phyloP scores from a whole-genome alignment of 1,284 basidiomycete genomes.

The Fistulina hepatica region DNA sequence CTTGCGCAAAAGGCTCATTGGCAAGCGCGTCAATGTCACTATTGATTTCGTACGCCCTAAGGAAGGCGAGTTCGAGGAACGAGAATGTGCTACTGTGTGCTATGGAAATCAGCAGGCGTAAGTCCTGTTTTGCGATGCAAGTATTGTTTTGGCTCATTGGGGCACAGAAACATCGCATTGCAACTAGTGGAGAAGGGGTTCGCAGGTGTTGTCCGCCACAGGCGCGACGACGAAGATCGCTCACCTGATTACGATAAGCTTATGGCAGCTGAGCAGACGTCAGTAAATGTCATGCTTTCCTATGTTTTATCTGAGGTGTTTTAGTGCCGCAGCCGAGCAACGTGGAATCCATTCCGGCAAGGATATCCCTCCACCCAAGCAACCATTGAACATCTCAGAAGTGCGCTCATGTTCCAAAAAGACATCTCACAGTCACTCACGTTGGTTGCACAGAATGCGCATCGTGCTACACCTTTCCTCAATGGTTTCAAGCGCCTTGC shows the following conservation, averaged over 20 bases:
- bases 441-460: slow-evolving; percentile 38
- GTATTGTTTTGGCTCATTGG: too few species aligned
- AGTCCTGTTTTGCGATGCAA: slow-evolving; percentile 18
- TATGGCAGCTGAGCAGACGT: slow-evolving; percentile 89
- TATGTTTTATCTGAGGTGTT: slow-evolving; percentile 4
- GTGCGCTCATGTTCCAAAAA: slow-evolving; percentile 23
- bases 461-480: slow-evolving; percentile 76
- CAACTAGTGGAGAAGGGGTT: slow-evolving; percentile 90
- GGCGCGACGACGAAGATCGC: slow-evolving; percentile 89
- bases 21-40: slow-evolving; percentile 76
- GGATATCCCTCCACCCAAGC: slow-evolving; percentile 65
- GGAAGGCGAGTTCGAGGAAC: slow-evolving; percentile 89
- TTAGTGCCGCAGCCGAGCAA: slow-evolving; percentile 66
- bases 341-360: slow-evolving; percentile 92
- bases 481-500: slow-evolving; percentile 89
- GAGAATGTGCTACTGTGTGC: slow-evolving; percentile 82
- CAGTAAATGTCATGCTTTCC: slow-evolving; percentile 21
- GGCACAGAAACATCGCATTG: slow-evolving; percentile 83
- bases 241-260: slow-evolving; percentile 92
- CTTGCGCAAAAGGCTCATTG: slow-evolving; percentile 82
- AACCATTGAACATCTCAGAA: slow-evolving; percentile 81
- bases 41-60: slow-evolving; percentile 87
- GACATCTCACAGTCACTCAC: slow-evolving; percentile 7
- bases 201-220: slow-evolving; percentile 84
- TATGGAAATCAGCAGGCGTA: slow-evolving; percentile 72